Evolutionary conservation across 345 rosid genomes (phyloP), one percentile per base, ranked within the genome.

Genomic region (Syzygium aqueum): DNA sequence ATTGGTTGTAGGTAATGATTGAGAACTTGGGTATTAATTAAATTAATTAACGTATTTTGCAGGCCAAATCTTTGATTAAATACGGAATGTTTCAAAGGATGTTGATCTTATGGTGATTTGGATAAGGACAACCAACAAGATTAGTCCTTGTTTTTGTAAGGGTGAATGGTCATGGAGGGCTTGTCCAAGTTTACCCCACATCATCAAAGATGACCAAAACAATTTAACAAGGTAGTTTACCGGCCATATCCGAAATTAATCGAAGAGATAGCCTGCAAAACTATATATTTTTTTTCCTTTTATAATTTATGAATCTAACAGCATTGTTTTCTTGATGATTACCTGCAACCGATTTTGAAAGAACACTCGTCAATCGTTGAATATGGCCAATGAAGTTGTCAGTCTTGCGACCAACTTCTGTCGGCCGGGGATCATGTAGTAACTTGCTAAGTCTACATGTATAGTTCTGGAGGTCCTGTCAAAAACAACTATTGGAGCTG

Each of bases 401-500:
- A 59, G 15, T 59, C 67, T 27, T 59, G 67, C 17, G 30, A 27
- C 30, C 30, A 59, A 59, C 17, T 12, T 27, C 67, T 27, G 13
- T 23, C 27, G 67, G 67, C 67, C 15, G 67, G 16, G 8, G 0
- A 59, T 59, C 67, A 23, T 0, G 15, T 59, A 0, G n/a, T 27
- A 27, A 27, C 15, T 59, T 59, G 28, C 33, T 2, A 8, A 59
- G 67, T 56, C 30, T 27, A 0, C 12, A 59, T 59, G 16, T 12
- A 17, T 63, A 6, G 10, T n/a, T 63, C 7, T n/a, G 33, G 33
- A n/a, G 14, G 17, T 13, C 28, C 33, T 61, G 77, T 63, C 3
- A 30, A 3, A 11, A 30, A 65, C 77, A 0, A 30, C 40, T 28
- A 30, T 19, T 28, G 43, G 8, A 30, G 22, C 22, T 65, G 40